phyloP scores from a whole-genome alignment of 306 rosid species.

The Sophora flavescens region DNA sequence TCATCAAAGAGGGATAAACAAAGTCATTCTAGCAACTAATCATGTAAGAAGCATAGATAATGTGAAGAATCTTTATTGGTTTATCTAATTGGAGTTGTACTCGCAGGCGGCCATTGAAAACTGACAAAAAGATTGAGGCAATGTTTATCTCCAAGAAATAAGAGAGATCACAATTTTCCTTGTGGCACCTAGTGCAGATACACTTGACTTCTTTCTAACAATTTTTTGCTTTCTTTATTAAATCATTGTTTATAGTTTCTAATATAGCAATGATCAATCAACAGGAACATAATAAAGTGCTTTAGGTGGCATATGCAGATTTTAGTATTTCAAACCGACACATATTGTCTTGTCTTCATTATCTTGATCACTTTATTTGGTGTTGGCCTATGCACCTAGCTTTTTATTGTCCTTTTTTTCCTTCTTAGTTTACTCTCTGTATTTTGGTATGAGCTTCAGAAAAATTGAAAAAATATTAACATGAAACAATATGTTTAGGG shows the following conservation, averaged over 20 bases:
- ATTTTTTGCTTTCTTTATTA: not conserved
- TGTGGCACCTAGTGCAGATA: slow-evolving; percentile 7
- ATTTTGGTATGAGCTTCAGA: not conserved
- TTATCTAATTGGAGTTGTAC: slow-evolving; percentile 36
- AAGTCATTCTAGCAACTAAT: slow-evolving; percentile 45
- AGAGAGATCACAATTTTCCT: not conserved
- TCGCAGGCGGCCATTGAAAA: slow-evolving; percentile 17
- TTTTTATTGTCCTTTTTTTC: not conserved
- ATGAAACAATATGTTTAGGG: not conserved
- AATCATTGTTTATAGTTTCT: slow-evolving; percentile 11
- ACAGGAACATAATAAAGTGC: slow-evolving; percentile 6
- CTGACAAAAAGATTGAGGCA: not conserved
- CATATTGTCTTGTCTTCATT: slow-evolving; percentile 11
- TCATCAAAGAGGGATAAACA: slow-evolving; percentile 34
- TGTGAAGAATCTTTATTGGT: slow-evolving; percentile 32
- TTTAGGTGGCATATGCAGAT: not conserved
- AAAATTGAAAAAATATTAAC: not conserved
- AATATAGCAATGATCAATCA: slow-evolving; percentile 28
- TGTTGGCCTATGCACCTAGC: not conserved
- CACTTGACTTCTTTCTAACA: slow-evolving; percentile 16
- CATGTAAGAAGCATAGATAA: slow-evolving; percentile 39
- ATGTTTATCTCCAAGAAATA: slow-evolving; percentile 24
- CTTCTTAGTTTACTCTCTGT: not conserved
- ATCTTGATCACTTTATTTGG: not conserved
- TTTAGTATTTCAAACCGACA: slow-evolving; percentile 1